Evolutionary conservation across 2,329 filamentous ascomycete species (phyloP).

Genomic region (Trichoderma oligosporum): DNA sequence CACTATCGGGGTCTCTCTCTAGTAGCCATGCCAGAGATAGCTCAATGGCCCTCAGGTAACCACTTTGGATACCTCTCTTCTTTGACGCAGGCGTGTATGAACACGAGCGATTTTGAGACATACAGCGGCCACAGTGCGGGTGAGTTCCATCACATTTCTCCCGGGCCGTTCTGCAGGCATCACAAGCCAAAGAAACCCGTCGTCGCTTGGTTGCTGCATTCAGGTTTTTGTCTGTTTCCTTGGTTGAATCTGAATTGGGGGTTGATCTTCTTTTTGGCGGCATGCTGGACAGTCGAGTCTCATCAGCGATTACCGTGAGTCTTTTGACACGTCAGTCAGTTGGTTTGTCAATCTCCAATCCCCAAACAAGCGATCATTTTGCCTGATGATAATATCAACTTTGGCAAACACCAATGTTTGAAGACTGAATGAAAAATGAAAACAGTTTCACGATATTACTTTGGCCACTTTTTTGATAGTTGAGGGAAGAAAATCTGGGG

Average conservation of each 20-base stretch:
- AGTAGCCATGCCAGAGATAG: conserved; percentile 8
- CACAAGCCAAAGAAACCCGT: conserved; percentile 12
- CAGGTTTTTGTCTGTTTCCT: background rate
- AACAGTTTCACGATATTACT: background rate
- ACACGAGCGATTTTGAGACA: conserved; percentile 1
- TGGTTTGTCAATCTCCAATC: background rate
- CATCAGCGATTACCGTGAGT: background rate
- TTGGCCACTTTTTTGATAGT: background rate
- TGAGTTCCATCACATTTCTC: conserved; percentile 4
- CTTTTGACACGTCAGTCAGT: background rate
- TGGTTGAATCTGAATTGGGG: background rate
- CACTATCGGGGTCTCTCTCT: background rate
- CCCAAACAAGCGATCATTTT: background rate
- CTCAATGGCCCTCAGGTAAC: conserved; percentile 11
- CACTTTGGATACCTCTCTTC: conserved; percentile 14
- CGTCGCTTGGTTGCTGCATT: background rate
- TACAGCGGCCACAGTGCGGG: conserved; percentile 5
- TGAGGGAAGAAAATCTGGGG: conserved; percentile 10
- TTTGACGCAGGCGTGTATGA: conserved; percentile 14
- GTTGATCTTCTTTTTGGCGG: conserved; percentile 8
- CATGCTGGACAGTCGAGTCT: background rate
- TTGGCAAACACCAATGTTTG: background rate
- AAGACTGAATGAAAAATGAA: background rate
- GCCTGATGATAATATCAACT: background rate
- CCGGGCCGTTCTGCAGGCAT: conserved; percentile 13